phyloP scores from a whole-genome alignment of 2,329 filamentous ascomycete genomes.

The Lomentospora prolificans region DNA sequence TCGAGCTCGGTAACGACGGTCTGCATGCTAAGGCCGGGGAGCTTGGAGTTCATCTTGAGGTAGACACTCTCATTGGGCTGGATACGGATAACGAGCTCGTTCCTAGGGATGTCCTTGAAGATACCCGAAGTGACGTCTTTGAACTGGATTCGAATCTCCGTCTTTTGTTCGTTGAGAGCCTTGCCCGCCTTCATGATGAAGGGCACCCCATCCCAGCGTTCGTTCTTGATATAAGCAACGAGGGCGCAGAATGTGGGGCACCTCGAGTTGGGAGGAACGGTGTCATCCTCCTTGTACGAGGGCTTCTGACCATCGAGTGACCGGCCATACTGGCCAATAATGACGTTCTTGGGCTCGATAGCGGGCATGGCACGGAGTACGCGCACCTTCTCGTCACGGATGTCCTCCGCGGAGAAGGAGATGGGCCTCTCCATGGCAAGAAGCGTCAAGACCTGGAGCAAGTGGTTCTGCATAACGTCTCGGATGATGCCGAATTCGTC shows the following conservation, averaged over 20 bases:
- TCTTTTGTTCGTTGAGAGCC: constrained; percentile 98
- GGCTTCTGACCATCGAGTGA: constrained; percentile 95
- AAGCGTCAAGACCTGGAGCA: constrained; percentile 91
- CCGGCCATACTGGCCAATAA: constrained; percentile 96
- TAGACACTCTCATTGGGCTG: constrained; percentile 99
- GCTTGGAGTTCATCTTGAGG: constrained; percentile 99
- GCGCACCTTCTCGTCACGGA: constrained; percentile 96
- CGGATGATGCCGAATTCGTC: constrained; percentile 99
- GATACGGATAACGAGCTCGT: constrained; percentile 98
- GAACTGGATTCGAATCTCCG: constrained; percentile 97
- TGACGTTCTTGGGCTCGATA: constrained; percentile 98
- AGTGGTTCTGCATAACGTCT: constrained; percentile 99
- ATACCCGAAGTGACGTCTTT: constrained; percentile 98
- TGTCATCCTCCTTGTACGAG: constrained; percentile 97
- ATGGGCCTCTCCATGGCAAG: constrained; percentile 97
- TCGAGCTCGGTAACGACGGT: constrained; percentile 98
- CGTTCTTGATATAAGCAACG: constrained; percentile 98
- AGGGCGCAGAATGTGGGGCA: constrained; percentile 98
- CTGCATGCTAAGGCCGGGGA: constrained; percentile 97
- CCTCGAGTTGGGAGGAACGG: constrained; percentile 90
- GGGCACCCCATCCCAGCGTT: constrained; percentile 97
- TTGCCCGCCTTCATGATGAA: constrained; percentile 99
- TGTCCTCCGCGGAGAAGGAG: constrained; percentile 95
- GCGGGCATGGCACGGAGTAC: constrained; percentile 87
- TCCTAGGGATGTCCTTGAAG: constrained; percentile 98